Conservation (phyloP, 1,139 yeast species). For the Diutina scorzettiae region DNA sequence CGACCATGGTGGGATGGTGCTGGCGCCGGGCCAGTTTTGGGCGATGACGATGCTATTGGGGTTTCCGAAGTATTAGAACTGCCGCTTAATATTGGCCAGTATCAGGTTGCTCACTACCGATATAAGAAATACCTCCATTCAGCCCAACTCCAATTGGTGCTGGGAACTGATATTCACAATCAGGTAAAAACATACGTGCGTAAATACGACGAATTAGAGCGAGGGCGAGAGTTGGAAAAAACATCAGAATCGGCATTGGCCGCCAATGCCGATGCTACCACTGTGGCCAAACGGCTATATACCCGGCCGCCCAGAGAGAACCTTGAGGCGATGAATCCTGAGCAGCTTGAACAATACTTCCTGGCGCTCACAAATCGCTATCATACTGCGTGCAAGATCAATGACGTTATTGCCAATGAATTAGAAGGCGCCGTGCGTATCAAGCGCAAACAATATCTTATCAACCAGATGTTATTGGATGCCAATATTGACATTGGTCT, state of each 20-base stretch:
- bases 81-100: slow-evolving; percentile 25
- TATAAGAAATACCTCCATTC: slow-evolving; percentile 17
- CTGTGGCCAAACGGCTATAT: not conserved
- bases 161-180: not conserved
- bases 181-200: not conserved
- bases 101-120: slow-evolving; percentile 21
- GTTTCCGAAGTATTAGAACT: slow-evolving; percentile 14
- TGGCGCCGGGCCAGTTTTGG: not conserved
- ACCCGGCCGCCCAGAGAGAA: not conserved
- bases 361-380: not conserved
- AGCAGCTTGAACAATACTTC: not conserved
- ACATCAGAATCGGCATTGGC: not conserved
- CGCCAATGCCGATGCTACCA: not conserved
- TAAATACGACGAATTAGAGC: slow-evolving; percentile 1
- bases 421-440: not conserved
- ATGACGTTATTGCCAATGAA: slow-evolving; percentile 1
- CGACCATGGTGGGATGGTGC: not conserved
- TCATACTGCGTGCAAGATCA: not conserved
- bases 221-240: not conserved
- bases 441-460: not conserved
- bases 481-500: slow-evolving; percentile 2
- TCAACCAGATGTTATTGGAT: slow-evolving; percentile 1
- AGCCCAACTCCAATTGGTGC: slow-evolving; percentile 5
- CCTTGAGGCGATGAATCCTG: not conserved
- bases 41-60: slow-evolving; percentile 9